phyloP scores from a whole-genome alignment of 2,329 filamentous ascomycete genomes.

The Verticillium albo-atrum region DNA sequence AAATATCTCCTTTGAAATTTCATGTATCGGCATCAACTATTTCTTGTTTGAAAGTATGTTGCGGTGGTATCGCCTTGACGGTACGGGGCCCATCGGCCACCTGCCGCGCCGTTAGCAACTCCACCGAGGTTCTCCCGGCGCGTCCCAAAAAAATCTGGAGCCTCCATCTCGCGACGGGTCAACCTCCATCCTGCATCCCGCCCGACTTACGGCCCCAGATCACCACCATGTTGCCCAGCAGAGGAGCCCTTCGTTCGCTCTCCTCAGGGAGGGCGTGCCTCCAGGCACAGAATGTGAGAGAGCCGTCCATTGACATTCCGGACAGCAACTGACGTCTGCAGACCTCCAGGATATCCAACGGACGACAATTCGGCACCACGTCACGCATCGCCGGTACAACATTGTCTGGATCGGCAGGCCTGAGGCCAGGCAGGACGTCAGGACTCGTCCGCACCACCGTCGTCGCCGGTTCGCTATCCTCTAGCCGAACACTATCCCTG shows the following conservation, averaged over 20 bases:
- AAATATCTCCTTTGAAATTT: too few relatives aligned
- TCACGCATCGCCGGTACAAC: slow-evolving; percentile 14
- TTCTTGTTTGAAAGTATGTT: too few relatives aligned
- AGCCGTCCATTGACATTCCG: not conserved
- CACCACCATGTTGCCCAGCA: slow-evolving; percentile 39
- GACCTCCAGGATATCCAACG: slow-evolving; percentile 24
- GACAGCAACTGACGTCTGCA: not conserved
- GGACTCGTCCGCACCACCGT: not conserved
- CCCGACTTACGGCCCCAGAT: not conserved
- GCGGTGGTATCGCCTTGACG: not conserved
- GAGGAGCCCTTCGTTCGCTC: slow-evolving; percentile 36
- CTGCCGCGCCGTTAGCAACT: not conserved
- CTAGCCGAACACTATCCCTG: slow-evolving; percentile 1
- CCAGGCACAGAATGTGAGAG: slow-evolving; percentile 22
- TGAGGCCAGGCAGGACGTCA: not conserved
- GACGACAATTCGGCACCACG: slow-evolving; percentile 29
- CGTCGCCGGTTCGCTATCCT: not conserved
- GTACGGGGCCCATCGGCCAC: not conserved
- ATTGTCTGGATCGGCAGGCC: not conserved
- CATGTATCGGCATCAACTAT: too few relatives aligned
- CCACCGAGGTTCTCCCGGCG: slow-evolving; percentile 31
- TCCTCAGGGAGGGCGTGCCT: slow-evolving; percentile 26
- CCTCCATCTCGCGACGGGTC: slow-evolving; percentile 3
- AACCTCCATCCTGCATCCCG: slow-evolving; percentile 12
- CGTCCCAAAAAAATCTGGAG: slow-evolving; percentile 23